These are phyloP conservation scores for Diaporthe citriasiana DNA, from an alignment of 2,329 filamentous ascomycete genomes.

Conservation along the genomic window DNA sequence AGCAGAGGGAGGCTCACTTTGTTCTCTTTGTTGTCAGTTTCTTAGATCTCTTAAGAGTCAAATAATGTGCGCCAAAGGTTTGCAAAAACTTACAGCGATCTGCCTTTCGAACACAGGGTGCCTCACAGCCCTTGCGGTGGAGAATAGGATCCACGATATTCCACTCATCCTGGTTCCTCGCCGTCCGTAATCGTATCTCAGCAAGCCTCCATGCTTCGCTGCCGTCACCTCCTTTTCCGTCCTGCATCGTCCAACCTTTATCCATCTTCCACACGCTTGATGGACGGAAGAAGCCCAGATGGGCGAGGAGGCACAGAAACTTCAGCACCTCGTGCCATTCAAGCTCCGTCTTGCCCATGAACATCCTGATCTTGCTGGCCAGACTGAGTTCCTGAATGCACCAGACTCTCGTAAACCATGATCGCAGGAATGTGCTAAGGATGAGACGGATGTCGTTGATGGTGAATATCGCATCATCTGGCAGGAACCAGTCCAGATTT, in stretches of 20 bases:
- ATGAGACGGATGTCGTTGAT: conserved; percentile 33
- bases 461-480: conserved; percentile 8
- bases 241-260: conserved; percentile 23
- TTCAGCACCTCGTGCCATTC: conserved; percentile 35
- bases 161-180: conserved; percentile 16
- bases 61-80: not conserved
- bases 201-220: conserved; percentile 37
- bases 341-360: conserved; percentile 30
- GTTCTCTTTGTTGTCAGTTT: not conserved
- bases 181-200: conserved; percentile 27
- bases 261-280: conserved; percentile 33
- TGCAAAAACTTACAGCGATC: not conserved
- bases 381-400: conserved; percentile 27
- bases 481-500: conserved; percentile 2
- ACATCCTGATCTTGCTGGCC: conserved; percentile 30
- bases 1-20: conserved; percentile 25
- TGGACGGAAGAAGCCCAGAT: conserved; percentile 31
- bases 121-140: conserved; percentile 15
- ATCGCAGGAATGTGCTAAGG: conserved; percentile 21
- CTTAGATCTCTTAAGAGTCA: not conserved
- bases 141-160: conserved; percentile 26
- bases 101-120: not conserved
- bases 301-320: conserved; percentile 19
- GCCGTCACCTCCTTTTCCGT: conserved; percentile 29
- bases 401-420: conserved; percentile 31